Percentiles rank a stretch among this genome's conserved stretches.
phyloP scores from a whole-genome alignment of 306 rosid genomes.

The Pyrus communis region DNA sequence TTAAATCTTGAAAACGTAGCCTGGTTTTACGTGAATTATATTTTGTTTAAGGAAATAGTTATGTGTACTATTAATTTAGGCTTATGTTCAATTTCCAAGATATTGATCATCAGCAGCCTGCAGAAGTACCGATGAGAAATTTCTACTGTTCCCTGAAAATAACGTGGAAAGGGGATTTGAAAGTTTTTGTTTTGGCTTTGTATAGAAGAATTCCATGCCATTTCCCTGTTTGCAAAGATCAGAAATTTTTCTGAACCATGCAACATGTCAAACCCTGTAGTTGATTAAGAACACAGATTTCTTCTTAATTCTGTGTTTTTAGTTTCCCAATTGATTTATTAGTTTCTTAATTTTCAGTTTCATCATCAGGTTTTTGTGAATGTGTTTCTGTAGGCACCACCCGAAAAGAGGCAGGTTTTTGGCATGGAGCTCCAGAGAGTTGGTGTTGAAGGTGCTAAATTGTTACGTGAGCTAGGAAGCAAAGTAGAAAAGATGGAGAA shows the following conservation, averaged over 20 bases:
- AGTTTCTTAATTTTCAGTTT: not conserved
- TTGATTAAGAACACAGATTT: not conserved
- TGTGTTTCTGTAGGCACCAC: constrained; percentile 43
- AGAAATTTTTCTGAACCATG: not conserved
- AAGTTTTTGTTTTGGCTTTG: not conserved
- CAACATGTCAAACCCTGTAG: not conserved
- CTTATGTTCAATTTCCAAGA: not conserved
- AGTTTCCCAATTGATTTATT: not conserved
- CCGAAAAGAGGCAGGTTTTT: constrained; percentile 58
- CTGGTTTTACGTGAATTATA: not conserved
- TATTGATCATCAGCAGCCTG: not conserved
- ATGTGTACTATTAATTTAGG: not conserved
- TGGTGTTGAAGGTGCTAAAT: constrained; percentile 62
- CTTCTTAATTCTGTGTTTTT: not conserved
- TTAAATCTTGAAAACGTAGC: not conserved
- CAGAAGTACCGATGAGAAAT: not conserved
- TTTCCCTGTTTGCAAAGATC: not conserved
- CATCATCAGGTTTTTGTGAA: not conserved
- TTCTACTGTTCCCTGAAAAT: not conserved
- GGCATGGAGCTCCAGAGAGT: constrained; percentile 48
- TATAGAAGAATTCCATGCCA: not conserved
- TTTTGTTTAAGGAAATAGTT: not conserved
- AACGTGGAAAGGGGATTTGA: not conserved
- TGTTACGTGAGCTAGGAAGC: constrained; percentile 55
- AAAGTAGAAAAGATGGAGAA: constrained; percentile 71